These are phyloP conservation scores for Candida incommunis DNA, from an alignment of 805 yeast species.

Conservation along the genomic window DNA sequence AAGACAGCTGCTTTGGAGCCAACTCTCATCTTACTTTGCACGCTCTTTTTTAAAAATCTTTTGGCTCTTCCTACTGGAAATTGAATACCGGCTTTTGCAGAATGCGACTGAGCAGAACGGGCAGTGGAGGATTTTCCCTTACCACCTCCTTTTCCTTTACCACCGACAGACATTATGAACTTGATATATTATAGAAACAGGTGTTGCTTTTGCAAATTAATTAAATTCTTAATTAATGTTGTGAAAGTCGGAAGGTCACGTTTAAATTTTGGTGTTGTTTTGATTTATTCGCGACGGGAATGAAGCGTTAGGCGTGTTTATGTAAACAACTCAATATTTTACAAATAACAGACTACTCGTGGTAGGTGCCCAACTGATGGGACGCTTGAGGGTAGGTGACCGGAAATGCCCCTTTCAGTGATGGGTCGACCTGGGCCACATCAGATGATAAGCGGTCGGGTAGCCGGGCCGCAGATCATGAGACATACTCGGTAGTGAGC, in stretches of 20 bases:
- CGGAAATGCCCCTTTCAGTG: too few relatives aligned
- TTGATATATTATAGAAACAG: background rate
- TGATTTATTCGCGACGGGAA: background rate
- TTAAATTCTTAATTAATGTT: background rate
- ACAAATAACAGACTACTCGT: too few relatives aligned
- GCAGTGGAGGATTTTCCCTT: background rate
- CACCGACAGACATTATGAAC: background rate
- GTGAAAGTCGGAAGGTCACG: background rate
- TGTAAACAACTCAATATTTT: background rate
- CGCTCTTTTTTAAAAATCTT: slow-evolving; percentile 90
- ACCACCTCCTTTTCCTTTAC: slow-evolving; percentile 1
- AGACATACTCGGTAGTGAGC: too few relatives aligned
- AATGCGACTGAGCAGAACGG: background rate
- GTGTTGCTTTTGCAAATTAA: too few relatives aligned
- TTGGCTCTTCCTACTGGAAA: slow-evolving; percentile 99
- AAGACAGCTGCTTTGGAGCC: slow-evolving; percentile 99
- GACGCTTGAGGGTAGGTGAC: too few relatives aligned
- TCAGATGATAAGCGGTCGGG: too few relatives aligned
- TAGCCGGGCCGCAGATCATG: too few relatives aligned
- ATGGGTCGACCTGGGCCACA: too few relatives aligned
- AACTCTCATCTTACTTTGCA: slow-evolving; percentile 69
- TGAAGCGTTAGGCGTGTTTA: too few relatives aligned
- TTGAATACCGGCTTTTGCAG: slow-evolving; percentile 66
- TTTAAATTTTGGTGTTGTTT: background rate
- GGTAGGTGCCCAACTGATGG: too few relatives aligned